Evolutionary conservation across 169 alveolate genomes (phyloP), one percentile per base, ranked within the genome.

Genomic region (Cryptosporidium ubiquitum): DNA sequence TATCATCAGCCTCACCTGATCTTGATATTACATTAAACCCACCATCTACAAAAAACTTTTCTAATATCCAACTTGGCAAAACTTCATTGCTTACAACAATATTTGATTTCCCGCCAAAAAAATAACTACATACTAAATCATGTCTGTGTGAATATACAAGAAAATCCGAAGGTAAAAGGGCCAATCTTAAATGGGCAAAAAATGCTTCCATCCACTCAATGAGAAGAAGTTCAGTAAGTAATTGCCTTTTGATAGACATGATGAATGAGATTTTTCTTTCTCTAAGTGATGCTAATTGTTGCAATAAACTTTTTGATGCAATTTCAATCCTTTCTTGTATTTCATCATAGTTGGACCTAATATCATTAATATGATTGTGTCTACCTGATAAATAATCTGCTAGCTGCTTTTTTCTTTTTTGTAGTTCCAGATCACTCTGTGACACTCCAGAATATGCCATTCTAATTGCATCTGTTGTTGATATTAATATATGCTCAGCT

Each of bases 161-260:
- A 47, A 79, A 79, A 55, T 79, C 89, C 29, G 89, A 79, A 31
- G 89, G 89, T 5, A 79, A 39, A 20, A 79, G 68, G 18, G 89
- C 89, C 33, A 79, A 49, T 79, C 89, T 79, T 12, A 79, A 44
- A 29, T 79, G 89, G 26, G 89, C 89, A 64, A 79, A 79, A 47
- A 79, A 79, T 18, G 89, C 97, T 91, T 95, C 97, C 92, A 94
- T 92, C 98, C 98, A 95, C 55, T 95, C 96, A 37, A 95, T 93
- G 68, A 94, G 84, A 26, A 94, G 84, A 58, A 95, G 37, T 85
- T 95, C 96, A 49, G 94, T 94, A 52, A 94, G 89, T 14, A 94
- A 94, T 29, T 95, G 95, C 31, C 98, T 91, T 86, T 93, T 92
- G 44, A 95, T 85, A 20, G 97, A 95, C 91, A 92, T 93, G 35